Evolutionary conservation across 1,139 yeast genomes (phyloP).

Genomic region (Yamadazyma epiphylla): DNA sequence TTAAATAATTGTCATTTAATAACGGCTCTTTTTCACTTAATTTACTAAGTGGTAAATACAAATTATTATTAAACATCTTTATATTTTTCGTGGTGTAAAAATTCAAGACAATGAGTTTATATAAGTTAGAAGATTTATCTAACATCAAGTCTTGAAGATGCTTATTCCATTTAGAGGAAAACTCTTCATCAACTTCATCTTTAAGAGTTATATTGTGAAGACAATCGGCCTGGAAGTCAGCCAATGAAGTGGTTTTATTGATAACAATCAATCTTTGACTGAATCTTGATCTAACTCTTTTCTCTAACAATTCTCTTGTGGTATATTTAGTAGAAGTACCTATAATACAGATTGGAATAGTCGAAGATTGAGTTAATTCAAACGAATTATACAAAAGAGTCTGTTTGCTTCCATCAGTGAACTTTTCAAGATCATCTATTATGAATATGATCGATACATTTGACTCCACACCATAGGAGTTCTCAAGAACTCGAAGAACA

Average conservation of each 20-base stretch:
- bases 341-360: conserved; percentile 75
- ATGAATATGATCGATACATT: conserved; percentile 65
- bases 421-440: conserved; percentile 82
- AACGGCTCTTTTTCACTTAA: conserved; percentile 25
- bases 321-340: conserved; percentile 78
- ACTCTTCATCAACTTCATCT: conserved; percentile 15
- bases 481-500: conserved; percentile 29
- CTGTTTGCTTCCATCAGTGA: conserved; percentile 70
- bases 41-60: conserved; percentile 44
- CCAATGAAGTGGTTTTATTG: conserved; percentile 44
- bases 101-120: conserved; percentile 32
- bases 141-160: conserved; percentile 26
- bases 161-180: conserved; percentile 50
- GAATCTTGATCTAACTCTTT: conserved; percentile 86
- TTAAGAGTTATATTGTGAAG: conserved; percentile 23
- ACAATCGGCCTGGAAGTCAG: conserved; percentile 40
- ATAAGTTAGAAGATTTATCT: conserved; percentile 6
- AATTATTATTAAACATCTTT: conserved; percentile 49
- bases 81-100: conserved; percentile 61
- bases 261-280: conserved; percentile 72
- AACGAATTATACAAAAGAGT: conserved; percentile 81
- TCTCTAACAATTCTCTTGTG: conserved; percentile 78
- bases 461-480: conserved; percentile 1
- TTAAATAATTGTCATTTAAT: conserved; percentile 29
- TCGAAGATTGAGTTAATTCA: conserved; percentile 74